A percentile compares a stretch with the other conserved stretches of the same genome.
Evolutionary conservation across 2,329 filamentous ascomycete species (phyloP).

Genomic region (Diaporthe sp.): DNA sequence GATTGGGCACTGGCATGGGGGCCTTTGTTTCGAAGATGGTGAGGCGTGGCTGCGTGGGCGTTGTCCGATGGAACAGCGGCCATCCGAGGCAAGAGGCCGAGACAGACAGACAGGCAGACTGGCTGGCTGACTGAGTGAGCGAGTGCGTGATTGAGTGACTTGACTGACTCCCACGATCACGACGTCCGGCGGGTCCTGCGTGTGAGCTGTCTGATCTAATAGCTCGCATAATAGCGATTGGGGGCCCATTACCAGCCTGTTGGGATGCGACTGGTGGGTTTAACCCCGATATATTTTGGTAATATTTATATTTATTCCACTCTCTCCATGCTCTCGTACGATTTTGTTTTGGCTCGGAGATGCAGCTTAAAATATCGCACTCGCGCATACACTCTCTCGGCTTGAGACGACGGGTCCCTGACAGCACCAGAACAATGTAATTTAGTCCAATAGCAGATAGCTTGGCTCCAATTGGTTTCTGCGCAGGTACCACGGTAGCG

Average conservation of each 20-base stretch:
- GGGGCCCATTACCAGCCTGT: constrained; percentile 14
- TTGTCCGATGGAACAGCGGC: constrained; percentile 24
- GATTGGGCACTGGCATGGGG: constrained; percentile 20
- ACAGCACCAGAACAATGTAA: not conserved
- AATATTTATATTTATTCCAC: constrained; percentile 2
- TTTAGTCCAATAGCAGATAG: not conserved
- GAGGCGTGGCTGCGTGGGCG: constrained; percentile 12
- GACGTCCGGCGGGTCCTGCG: not conserved
- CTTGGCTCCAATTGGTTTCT: constrained; percentile 16
- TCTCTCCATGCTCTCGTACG: not conserved
- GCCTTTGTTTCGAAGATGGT: constrained; percentile 25
- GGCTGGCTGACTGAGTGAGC: not conserved
- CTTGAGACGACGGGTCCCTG: constrained; percentile 14
- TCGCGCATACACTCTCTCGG: not conserved
- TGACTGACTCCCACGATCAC: not conserved
- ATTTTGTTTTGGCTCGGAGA: not conserved
- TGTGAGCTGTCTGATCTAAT: not conserved
- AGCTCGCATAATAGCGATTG: not conserved
- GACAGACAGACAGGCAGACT: not conserved
- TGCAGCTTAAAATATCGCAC: not conserved
- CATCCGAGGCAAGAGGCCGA: constrained; percentile 22
- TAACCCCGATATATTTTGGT: constrained; percentile 15
- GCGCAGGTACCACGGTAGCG: not conserved
- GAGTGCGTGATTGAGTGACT: not conserved
- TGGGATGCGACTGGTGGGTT: constrained; percentile 26